These are phyloP conservation scores for Alternaria brassicae DNA, from an alignment of 2,329 filamentous ascomycete species.

Conservation along the genomic window DNA sequence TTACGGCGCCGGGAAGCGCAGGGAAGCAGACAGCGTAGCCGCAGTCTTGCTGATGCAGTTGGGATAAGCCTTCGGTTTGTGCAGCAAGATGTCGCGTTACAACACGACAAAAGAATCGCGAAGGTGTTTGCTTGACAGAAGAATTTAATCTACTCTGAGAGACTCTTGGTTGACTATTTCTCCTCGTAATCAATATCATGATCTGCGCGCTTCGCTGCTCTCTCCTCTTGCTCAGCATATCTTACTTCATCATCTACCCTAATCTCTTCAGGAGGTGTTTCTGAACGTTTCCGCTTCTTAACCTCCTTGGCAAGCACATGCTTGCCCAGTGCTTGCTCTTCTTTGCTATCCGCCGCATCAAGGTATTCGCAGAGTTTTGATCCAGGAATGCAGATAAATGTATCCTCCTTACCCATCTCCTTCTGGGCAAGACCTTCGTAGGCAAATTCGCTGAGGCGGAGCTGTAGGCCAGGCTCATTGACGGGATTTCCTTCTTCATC, in stretches of 20 bases:
- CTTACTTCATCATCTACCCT: conserved; percentile 25
- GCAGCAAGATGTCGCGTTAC: too few species aligned
- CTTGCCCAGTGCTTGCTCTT: background rate
- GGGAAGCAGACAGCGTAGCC: too few species aligned
- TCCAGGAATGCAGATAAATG: background rate
- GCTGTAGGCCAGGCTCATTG: background rate
- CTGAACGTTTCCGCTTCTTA: conserved; percentile 28
- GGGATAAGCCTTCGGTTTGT: too few species aligned
- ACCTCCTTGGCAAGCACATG: background rate
- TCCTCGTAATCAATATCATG: conserved; percentile 16
- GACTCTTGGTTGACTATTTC: conserved; percentile 10
- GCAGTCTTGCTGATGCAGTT: too few species aligned
- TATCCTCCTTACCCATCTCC: conserved; percentile 7
- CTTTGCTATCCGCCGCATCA: background rate
- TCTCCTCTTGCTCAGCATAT: conserved; percentile 28
- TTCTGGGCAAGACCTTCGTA: background rate
- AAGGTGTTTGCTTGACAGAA: too few species aligned
- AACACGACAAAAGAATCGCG: too few species aligned
- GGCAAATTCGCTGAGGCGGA: background rate
- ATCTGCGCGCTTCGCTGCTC: conserved; percentile 25
- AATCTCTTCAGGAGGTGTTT: conserved; percentile 26
- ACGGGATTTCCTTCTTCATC: background rate
- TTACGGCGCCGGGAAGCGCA: too few species aligned
- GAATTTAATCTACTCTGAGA: background rate
- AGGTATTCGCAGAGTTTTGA: background rate